Base-by-base conservation (phyloP, 2,329 filamentous ascomycete genomes). In the Drechmeria coniospora region DNA sequence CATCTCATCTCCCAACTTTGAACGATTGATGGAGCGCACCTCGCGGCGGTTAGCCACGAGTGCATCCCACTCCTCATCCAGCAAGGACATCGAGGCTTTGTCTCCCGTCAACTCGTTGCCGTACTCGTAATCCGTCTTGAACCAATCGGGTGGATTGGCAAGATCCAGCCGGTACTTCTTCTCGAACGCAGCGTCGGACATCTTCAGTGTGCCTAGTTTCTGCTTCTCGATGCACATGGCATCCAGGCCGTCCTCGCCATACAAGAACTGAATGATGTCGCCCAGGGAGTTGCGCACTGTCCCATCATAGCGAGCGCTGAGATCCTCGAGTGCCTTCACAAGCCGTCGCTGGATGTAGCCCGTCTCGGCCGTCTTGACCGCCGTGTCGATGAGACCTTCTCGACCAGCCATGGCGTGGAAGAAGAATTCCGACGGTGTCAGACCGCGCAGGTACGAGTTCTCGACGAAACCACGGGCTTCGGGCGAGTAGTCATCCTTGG, bases 341-440 rank as follows among this genome's bases (percentile, higher is more conserved):
- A 98, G 69, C 64, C 92, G 84, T 59, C 90, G 82, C 57, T 98
- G 92, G 39, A 98, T 98, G 53, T 98, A 98, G 58, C 90, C 90
- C 32, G 92, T 98, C 56, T 98, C 92, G 13, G 90, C 90, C 39
- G 90, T 98, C 69, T 98, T 98, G 58, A 98, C 92, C 40, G 90
- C 90, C 28, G 90, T 98, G 68, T 98, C 90, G 44, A 98, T 98
- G 30, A 98, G 68, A 92, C 90, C 90, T 59, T 98, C 90, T 63
- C 90, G 76, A 83, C 90, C 90, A 65, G 90, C 90, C 90, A 98
- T 98, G 49, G 90, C 90, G 69, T 98, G 90, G 68, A 98, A 98
- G 63, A 94, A 98, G 60, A 98, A 98, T 43, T 98, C 90, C 1
- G 81, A 78, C 0, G 90, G 90, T 1, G 92, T 98, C 33, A 98